Evolutionary conservation across 1,284 basidiomycete genomes (phyloP).

Genomic region (Spongiforma sp.): DNA sequence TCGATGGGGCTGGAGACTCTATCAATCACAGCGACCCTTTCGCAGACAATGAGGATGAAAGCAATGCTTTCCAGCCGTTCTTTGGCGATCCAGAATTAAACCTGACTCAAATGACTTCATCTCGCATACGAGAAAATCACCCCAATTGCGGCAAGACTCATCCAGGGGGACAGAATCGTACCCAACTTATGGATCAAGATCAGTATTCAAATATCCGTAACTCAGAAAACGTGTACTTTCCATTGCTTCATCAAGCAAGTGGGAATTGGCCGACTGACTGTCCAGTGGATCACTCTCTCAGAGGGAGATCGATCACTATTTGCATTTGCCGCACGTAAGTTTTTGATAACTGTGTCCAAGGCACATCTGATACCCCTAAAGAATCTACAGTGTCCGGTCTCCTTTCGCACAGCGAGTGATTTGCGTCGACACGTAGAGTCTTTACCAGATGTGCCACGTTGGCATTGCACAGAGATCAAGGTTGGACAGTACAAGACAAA

Average conservation of each 20-base stretch:
- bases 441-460: background rate
- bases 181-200: background rate
- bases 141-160: background rate
- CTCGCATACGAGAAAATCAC: background rate
- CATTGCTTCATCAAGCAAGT: background rate
- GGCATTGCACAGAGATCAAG: background rate
- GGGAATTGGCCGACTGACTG: background rate
- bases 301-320: background rate
- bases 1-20: background rate
- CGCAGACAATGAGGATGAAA: background rate
- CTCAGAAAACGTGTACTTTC: background rate
- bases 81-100: background rate
- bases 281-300: background rate
- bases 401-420: background rate
- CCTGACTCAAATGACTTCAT: background rate
- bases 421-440: background rate
- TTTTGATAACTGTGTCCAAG: background rate
- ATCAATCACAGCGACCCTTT: background rate
- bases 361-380: background rate
- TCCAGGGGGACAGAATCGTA: background rate
- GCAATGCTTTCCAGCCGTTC: background rate
- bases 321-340: background rate
- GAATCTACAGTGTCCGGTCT: background rate
- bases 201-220: background rate
- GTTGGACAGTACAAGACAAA: constrained; percentile 7